Evolutionary conservation across 1,139 yeast genomes (phyloP).

Genomic region (Scheffersomyces lignicola): DNA sequence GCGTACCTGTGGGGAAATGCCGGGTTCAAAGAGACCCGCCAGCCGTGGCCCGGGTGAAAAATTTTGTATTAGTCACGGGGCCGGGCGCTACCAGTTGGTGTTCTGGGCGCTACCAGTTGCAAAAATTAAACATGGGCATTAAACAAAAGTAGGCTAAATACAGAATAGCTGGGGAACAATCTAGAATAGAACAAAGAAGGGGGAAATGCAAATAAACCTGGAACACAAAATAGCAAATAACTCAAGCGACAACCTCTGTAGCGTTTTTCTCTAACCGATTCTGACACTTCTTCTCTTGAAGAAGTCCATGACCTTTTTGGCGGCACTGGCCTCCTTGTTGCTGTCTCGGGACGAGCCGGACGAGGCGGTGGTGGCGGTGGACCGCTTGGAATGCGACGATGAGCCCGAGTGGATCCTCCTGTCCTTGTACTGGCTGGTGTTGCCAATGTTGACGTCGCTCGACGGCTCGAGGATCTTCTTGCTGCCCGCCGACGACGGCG

Average conservation of each 20-base stretch:
- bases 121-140: too few species aligned
- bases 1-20: too few species aligned
- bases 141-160: too few species aligned
- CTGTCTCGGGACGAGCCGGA: constrained; percentile 16
- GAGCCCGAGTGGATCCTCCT: constrained; percentile 19
- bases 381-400: constrained; percentile 15
- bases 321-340: constrained; percentile 65
- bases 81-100: too few species aligned
- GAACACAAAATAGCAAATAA: constrained; percentile 1
- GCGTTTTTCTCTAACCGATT: constrained; percentile 19
- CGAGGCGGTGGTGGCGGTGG: constrained; percentile 15
- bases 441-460: constrained; percentile 26
- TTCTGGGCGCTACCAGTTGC: too few species aligned
- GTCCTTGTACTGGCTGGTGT: constrained; percentile 11
- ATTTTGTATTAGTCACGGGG: too few species aligned
- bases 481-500: constrained; percentile 13
- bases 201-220: too few species aligned
- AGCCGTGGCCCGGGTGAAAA: too few species aligned
- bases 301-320: constrained; percentile 77
- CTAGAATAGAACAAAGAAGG: not conserved
- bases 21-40: too few species aligned
- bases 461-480: constrained; percentile 46
- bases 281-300: constrained; percentile 73
- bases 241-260: not conserved
- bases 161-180: too few species aligned